Conservation (phyloP, 768 basidiomycete species). For the Imleria badia region DNA sequence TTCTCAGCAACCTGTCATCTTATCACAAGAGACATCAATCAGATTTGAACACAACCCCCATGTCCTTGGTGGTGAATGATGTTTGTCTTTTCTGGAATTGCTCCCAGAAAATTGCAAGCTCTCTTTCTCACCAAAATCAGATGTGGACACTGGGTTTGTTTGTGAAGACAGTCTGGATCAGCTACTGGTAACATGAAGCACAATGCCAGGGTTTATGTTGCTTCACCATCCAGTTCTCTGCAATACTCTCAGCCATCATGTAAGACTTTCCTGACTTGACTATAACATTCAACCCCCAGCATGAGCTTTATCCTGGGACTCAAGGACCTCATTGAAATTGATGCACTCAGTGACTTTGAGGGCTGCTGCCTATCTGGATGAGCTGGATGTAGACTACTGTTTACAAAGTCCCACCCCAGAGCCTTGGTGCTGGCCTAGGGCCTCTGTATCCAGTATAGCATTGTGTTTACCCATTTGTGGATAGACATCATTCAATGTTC, state of each 20-base stretch:
- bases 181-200: slow-evolving; percentile 15
- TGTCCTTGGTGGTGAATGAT: slow-evolving; percentile 13
- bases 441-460: slow-evolving; percentile 53
- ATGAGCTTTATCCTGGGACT: slow-evolving; percentile 16
- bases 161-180: slow-evolving; percentile 21
- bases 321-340: slow-evolving; percentile 33
- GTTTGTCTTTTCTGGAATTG: slow-evolving; percentile 37
- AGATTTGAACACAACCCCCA: slow-evolving; percentile 33
- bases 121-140: slow-evolving; percentile 17
- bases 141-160: background rate
- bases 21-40: slow-evolving; percentile 22
- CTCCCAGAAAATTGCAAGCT: slow-evolving; percentile 54
- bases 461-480: too few species aligned
- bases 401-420: slow-evolving; percentile 24
- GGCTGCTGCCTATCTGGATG: slow-evolving; percentile 29
- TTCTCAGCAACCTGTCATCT: slow-evolving; percentile 22
- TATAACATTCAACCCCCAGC: slow-evolving; percentile 8
- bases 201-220: slow-evolving; percentile 18
- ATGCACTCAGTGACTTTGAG: slow-evolving; percentile 24
- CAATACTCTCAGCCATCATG: slow-evolving; percentile 10
- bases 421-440: slow-evolving; percentile 22
- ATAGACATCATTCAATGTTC: too few species aligned
- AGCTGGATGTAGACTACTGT: slow-evolving; percentile 31
- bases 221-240: slow-evolving; percentile 5
- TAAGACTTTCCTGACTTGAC: slow-evolving; percentile 8